Conservation (phyloP, 2,329 filamentous ascomycete species). For the Macrophomina pseudophaseolina region DNA sequence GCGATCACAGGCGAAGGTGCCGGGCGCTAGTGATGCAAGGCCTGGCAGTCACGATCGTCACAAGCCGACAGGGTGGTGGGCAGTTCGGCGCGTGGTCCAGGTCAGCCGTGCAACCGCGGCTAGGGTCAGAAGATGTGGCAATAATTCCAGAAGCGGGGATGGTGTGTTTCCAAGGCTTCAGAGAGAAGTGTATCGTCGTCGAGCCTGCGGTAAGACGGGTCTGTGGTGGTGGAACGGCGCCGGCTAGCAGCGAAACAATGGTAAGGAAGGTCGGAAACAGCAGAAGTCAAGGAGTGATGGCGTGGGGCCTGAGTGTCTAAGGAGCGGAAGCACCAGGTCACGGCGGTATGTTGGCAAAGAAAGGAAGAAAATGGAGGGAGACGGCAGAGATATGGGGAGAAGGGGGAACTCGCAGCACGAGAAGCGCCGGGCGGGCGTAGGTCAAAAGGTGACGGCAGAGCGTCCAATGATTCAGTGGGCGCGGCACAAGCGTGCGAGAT, state of each 20-base stretch:
- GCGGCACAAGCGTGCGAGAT: conserved; percentile 16
- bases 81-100: conserved; percentile 14
- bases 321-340: conserved; percentile 43
- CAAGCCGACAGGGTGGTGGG: conserved; percentile 9
- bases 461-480: conserved; percentile 19
- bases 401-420: conserved; percentile 17
- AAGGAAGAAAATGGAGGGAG: conserved; percentile 24
- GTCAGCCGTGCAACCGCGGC: conserved; percentile 21
- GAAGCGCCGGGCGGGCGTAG: conserved; percentile 19
- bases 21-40: conserved; percentile 4
- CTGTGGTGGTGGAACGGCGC: conserved; percentile 28
- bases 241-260: conserved; percentile 38
- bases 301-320: conserved; percentile 40
- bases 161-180: conserved; percentile 6
- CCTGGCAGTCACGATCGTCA: conserved; percentile 19
- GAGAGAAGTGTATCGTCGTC: conserved; percentile 5
- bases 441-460: conserved; percentile 21
- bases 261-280: conserved; percentile 21
- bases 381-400: conserved; percentile 34
- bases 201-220: conserved; percentile 23
- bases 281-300: conserved; percentile 39
- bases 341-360: conserved; percentile 8
- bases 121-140: conserved; percentile 14
- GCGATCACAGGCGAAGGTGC: conserved; percentile 9
- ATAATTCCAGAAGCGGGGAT: conserved; percentile 7